Evolutionary conservation across 345 rosid species (phyloP), one percentile per base, ranked within the genome.

Genomic region (Eutrema heterophyllum): DNA sequence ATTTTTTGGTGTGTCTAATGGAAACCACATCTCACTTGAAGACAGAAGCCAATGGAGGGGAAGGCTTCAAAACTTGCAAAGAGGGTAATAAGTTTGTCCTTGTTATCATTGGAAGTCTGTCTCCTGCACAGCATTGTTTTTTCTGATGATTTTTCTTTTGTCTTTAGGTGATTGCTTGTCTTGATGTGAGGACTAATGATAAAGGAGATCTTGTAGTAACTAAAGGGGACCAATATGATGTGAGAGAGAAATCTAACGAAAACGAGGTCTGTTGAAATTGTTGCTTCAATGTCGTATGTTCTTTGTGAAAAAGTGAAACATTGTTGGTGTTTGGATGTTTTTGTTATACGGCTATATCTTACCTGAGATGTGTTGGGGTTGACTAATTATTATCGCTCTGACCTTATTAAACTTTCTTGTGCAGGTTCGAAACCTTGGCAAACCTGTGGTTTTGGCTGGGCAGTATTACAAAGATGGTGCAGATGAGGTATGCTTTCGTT

Each of bases 381-480:
- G 8, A 44, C 63, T 21, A 74, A 3, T 74, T 51, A 21, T 32
- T 41, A 4, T 24, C 7, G 50, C 43, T 18, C 24, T 65, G 12
- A 39, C 70, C 44, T 62, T 35, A 44, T 61, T 8, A 2, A 39
- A 11, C 52, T 21, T 44, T 58, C 16, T 79, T 67, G 53, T 64
- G 48, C 74, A 95, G 98, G 99, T 92, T 72, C 82, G 99, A 79
- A 95, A 95, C 85, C 97, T 95, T 63, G 99, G 99, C 65, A 95
- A 95, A 81, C 98, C 98, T 40, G 97, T 95, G 76, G 97, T 89
- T 75, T 92, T 92, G 79, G 96, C 99, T 55, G 63, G 85, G 52
- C 92, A 86, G 84, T 95, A 92, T 79, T 95, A 95, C 80, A 80
- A 75, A 77, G 96, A 90, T 76, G 98, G 98, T 49, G 96, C 99